A percentile compares a stretch with the other conserved stretches of the same genome.
phyloP scores from a whole-genome alignment of 305 asterid genomes.

The Fraxinus platypoda region DNA sequence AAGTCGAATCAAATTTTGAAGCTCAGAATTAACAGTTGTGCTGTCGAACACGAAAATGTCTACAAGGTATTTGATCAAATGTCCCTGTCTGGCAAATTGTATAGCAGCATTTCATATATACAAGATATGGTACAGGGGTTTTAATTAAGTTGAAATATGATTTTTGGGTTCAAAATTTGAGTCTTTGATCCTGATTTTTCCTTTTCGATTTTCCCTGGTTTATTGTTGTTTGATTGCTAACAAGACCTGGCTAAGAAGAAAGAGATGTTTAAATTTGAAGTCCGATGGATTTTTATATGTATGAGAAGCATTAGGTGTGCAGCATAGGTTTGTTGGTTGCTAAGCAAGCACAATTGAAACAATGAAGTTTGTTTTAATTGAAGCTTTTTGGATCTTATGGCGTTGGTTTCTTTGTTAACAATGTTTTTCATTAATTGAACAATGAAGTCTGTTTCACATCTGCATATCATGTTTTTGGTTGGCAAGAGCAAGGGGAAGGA shows the following conservation, averaged over 20 bases:
- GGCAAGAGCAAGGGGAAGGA: neutral
- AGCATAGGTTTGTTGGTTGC: neutral
- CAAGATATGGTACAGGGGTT: neutral
- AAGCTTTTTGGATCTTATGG: neutral
- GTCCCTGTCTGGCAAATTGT: neutral
- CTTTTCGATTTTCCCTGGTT: neutral
- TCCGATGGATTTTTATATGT: neutral
- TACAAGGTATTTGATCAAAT: slow-evolving; percentile 8
- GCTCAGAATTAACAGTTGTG: neutral
- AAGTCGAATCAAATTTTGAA: neutral
- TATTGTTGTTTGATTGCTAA: too few relatives aligned
- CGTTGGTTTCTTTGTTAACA: neutral
- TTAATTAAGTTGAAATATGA: neutral
- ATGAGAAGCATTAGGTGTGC: neutral
- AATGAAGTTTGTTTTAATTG: neutral
- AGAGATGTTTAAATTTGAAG: neutral
- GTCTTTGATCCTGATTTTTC: neutral
- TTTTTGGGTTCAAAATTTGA: neutral
- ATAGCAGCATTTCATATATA: neutral
- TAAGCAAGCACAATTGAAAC: neutral
- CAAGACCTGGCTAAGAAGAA: too few relatives aligned
- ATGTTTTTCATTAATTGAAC: neutral
- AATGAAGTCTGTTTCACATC: neutral
- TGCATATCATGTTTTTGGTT: too few relatives aligned
- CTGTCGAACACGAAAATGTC: slow-evolving; percentile 2